These are phyloP conservation scores for Yamadazyma phyllophila DNA, from an alignment of 805 yeast species.

Conservation along the genomic window DNA sequence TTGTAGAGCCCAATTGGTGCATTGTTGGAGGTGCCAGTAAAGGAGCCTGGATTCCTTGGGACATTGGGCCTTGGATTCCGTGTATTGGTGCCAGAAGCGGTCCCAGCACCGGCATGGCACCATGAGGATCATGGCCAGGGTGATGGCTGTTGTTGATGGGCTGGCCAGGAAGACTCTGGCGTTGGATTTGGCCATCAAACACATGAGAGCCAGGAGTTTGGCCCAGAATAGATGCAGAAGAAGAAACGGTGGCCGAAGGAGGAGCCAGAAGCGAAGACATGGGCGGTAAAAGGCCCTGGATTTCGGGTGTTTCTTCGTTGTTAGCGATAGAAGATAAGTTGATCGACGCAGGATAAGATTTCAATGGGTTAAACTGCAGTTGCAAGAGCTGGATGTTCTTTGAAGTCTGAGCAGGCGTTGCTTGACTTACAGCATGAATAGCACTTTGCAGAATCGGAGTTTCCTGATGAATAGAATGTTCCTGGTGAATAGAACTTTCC, in stretches of 20 bases:
- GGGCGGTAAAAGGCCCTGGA: slow-evolving; percentile 25
- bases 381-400: slow-evolving; percentile 24
- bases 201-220: not conserved
- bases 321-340: slow-evolving; percentile 53
- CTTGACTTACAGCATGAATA: not conserved
- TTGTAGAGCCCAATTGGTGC: not conserved
- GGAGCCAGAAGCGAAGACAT: slow-evolving; percentile 15
- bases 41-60: not conserved
- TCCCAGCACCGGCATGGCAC: not conserved
- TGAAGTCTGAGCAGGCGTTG: slow-evolving; percentile 1
- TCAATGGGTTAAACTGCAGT: slow-evolving; percentile 23
- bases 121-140: not conserved
- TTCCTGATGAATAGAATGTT: too few relatives aligned
- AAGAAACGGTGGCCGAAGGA: slow-evolving; percentile 5
- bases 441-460: not conserved
- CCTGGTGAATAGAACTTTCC: too few relatives aligned
- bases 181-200: not conserved
- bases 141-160: not conserved
- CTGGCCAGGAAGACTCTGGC: not conserved
- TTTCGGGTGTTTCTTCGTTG: not conserved
- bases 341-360: slow-evolving; percentile 50
- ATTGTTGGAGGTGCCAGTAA: slow-evolving; percentile 3
- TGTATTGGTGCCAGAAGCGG: slow-evolving; percentile 1
- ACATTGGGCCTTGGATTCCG: not conserved
- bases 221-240: not conserved